Base-by-base conservation (phyloP, 2,329 filamentous ascomycete species). In the Aquanectria penicillioides region DNA sequence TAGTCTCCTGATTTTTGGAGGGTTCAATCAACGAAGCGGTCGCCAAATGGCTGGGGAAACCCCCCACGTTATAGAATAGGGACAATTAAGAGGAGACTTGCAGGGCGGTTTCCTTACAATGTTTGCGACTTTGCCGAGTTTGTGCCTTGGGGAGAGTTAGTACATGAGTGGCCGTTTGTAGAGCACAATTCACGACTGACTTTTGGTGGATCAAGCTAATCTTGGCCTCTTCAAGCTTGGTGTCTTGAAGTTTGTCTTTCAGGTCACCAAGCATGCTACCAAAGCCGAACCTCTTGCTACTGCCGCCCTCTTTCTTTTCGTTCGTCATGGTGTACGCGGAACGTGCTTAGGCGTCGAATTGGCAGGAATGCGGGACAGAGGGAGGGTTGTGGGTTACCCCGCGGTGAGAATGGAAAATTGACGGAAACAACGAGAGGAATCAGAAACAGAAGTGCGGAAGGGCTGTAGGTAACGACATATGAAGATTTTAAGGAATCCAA, bases 111-210 rank as follows among this genome's bases (percentile, higher is more conserved):
- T 15, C 25, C 80, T 60, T 77, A 88, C 85, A 66, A 89, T 65
- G 65, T 89, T 89, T 34, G 76, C 83, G 46, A 89, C 75, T 71
- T 89, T 89, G 50, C 87, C 87, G 67, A 89, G 80, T 58, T 87
- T 80, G 64, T 88, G 73, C 52, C 77, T 78, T 53, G 5, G 23
- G n/a, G 8, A 37, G 9, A 18, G 18, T 37, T 29, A 52, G 15
- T 12, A 31, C 15, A 25, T 17, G 34, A 28, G 31, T 23, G 25
- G 15, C 44, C 7, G 18, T n/a, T 13, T 23, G 29, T 7, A 26
- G n/a, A 43, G 25, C 36, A 10, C 43, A 38, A n/a, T n/a, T n/a
- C 49, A 64, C 26, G 18, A 65, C 73, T 33, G 69, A 87, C 86
- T 89, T 89, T 69, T 86, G 83, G 68, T 89, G 82, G 49, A 80